phyloP scores from a whole-genome alignment of 2,329 filamentous ascomycete genomes.

The Alternaria infectoria region DNA sequence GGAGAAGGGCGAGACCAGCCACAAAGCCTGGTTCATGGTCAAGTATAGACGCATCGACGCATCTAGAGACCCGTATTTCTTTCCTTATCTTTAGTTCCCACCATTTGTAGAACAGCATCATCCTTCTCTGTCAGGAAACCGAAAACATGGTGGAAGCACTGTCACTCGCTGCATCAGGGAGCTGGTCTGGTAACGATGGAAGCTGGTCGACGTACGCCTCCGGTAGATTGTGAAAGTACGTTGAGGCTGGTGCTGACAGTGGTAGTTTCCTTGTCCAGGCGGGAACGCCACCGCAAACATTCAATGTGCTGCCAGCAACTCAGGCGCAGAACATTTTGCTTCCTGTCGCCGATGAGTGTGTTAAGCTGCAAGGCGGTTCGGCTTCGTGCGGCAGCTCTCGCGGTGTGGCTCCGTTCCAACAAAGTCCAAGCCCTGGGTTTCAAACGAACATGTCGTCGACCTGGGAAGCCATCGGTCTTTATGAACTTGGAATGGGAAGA shows the following conservation, averaged over 20 bases:
- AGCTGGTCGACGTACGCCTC: neutral
- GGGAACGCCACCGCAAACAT: neutral
- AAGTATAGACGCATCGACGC: too few relatives aligned
- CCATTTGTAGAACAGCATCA: neutral
- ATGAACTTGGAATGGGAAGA: neutral
- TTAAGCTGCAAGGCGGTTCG: neutral
- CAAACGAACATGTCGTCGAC: constrained; percentile 6
- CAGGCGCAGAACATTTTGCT: neutral
- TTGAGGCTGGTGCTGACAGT: too few relatives aligned
- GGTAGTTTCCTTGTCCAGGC: neutral
- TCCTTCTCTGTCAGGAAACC: too few relatives aligned
- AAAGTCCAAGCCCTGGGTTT: neutral
- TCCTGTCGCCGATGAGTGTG: neutral
- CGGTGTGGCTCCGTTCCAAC: neutral
- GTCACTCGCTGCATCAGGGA: neutral
- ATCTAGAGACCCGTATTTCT: too few relatives aligned
- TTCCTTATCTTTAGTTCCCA: too few relatives aligned
- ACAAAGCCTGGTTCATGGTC: too few relatives aligned
- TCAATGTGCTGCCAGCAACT: neutral
- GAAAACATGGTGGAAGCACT: neutral
- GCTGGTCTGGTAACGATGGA: constrained; percentile 1
- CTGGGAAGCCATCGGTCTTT: neutral
- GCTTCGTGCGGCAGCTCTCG: neutral
- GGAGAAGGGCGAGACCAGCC: too few relatives aligned
- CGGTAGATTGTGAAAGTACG: too few relatives aligned